Base-by-base conservation (phyloP, 495 filamentous ascomycete species). In the Penicillium coffeae region DNA sequence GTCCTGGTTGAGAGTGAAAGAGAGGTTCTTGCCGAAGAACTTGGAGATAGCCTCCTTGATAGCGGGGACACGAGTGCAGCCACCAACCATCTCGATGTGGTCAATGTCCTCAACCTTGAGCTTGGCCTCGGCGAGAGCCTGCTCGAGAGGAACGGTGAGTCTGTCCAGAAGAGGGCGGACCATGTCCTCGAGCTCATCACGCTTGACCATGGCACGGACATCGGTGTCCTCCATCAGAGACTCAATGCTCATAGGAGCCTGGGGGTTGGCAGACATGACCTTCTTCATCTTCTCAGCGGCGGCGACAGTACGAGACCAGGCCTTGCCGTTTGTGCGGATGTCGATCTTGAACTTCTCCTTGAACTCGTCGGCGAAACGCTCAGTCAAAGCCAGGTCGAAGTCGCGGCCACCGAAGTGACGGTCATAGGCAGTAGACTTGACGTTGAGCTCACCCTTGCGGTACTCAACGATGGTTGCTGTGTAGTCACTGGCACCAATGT, bases 261-360 rank as follows among this genome's bases (percentile, higher is more conserved):
- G 79, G 41, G 90, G 84, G 70, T 97, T 97, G 58, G 93, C 93
- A 12, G 94, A 97, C 47, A 99, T 79, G 45, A 99, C 85, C 82
- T 97, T 97, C 89, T 99, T 99, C 63, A 95, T 66, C 81, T 96
- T 97, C 79, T 99, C 93, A 41, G 89, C 87, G 38, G 87, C 91
- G 45, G 89, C 84, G 12, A 86, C 73, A 59, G 95, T 87, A 62
- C 93, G 88, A 49, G 89, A 79, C 69, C 85, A 80, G 45, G 90
- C 93, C 79, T 96, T 96, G 51, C 82, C 76, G 75, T 97, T 89
- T 50, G 80, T 82, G 58, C 84, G 77, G 75, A 99, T 90, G 67
- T 95, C 87, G 51, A 93, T 84, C 79, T 85, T 89, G 76, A 87
- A 91, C 70, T 90, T 88, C 73, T 89, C 86, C 72, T 87, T 88